Evolutionary conservation across 1,284 basidiomycete species (phyloP).

Genomic region (Heliocybe sulcata): DNA sequence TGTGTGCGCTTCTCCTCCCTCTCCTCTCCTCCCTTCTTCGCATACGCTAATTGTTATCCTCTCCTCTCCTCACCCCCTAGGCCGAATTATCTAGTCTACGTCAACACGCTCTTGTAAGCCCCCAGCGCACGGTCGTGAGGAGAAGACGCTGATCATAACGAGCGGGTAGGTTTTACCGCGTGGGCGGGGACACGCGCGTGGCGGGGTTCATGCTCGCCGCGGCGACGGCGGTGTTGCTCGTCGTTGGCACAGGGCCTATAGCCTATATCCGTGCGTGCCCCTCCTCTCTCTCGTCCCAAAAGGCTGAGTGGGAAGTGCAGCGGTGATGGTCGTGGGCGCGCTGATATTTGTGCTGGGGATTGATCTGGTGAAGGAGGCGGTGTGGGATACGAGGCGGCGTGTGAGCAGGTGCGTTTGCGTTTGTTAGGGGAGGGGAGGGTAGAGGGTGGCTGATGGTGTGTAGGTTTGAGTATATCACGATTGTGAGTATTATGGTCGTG

Average conservation of each 20-base stretch:
- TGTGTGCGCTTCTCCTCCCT: constrained; percentile 68
- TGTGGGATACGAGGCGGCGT: constrained; percentile 93
- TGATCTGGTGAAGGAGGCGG: constrained; percentile 89
- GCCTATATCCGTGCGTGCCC: constrained; percentile 79
- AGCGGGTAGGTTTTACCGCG: constrained; percentile 75
- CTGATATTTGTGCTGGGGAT: constrained; percentile 95
- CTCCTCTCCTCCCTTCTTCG: too few species aligned
- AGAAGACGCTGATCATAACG: too few species aligned
- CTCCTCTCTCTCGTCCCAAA: neutral
- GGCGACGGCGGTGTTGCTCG: constrained; percentile 67
- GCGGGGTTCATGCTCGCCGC: constrained; percentile 84
- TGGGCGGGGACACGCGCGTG: constrained; percentile 82
- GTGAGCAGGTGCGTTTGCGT: constrained; percentile 75
- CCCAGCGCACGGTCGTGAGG: too few species aligned
- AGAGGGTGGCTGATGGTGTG: neutral
- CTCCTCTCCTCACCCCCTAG: too few species aligned
- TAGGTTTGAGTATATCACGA: constrained; percentile 72
- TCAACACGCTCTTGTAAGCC: constrained; percentile 83
- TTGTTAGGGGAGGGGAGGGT: too few species aligned
- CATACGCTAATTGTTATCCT: too few species aligned
- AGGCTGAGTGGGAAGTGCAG: too few species aligned
- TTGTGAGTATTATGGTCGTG: constrained; percentile 75
- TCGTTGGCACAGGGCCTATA: constrained; percentile 82
- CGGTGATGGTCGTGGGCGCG: constrained; percentile 85
- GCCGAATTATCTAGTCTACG: constrained; percentile 82